Conservation (phyloP, 1,284 basidiomycete species). For the Moesziomyces parantarcticus region DNA sequence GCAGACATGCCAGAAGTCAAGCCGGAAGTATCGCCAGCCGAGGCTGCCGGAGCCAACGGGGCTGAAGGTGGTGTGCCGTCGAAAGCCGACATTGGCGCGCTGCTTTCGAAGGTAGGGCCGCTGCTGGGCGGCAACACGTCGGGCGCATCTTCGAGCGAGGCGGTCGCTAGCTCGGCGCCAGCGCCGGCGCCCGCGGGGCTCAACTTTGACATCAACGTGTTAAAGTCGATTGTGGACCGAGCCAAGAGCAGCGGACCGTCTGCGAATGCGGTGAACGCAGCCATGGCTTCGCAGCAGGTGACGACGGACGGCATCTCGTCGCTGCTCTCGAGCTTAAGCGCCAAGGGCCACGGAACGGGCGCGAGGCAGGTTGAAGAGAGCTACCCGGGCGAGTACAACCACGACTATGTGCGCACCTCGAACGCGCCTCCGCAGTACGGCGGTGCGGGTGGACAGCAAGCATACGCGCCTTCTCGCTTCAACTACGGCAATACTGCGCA, state of each 20-base stretch:
- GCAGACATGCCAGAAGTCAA: background rate
- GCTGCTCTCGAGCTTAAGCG: conserved; percentile 25
- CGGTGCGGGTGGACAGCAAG: background rate
- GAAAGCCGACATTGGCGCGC: conserved; percentile 10
- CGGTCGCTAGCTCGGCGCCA: background rate
- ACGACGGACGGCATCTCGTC: conserved; percentile 17
- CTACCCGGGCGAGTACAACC: conserved; percentile 38
- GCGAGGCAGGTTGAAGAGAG: conserved; percentile 6
- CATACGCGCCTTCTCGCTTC: background rate
- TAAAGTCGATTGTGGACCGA: conserved; percentile 26
- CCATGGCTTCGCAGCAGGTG: conserved; percentile 9
- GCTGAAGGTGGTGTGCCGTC: conserved; percentile 1
- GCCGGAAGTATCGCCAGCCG: background rate
- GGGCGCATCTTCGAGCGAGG: background rate
- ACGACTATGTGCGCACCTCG: conserved; percentile 9
- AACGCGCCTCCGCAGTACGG: conserved; percentile 2
- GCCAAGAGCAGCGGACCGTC: conserved; percentile 13
- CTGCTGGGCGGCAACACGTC: background rate
- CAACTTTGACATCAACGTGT: conserved; percentile 21
- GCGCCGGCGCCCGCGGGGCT: conserved; percentile 5
- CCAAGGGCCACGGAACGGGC: conserved; percentile 2
- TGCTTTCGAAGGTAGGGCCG: conserved; percentile 22
- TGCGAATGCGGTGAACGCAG: conserved; percentile 13
- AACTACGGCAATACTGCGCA: background rate
- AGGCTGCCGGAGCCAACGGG: background rate